phyloP scores from a whole-genome alignment of 345 rosid species.

The Populus simonii region DNA sequence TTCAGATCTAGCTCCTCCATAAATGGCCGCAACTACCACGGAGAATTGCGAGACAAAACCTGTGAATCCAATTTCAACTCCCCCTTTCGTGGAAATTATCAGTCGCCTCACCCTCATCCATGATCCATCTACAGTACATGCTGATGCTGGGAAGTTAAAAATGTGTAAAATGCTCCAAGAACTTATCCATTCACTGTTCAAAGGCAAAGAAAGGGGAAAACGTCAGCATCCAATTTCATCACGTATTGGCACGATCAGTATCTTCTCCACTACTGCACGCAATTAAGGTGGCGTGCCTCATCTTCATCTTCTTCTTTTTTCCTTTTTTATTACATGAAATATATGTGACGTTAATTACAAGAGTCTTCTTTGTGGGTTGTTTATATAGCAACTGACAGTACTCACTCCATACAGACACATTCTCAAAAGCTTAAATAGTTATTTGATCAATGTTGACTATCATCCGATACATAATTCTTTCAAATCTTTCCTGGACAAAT shows the following conservation, averaged over 20 bases:
- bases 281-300: no score
- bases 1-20: neutral
- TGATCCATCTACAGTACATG: neutral
- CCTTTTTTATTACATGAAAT: no score
- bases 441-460: no score
- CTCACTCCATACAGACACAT: no score
- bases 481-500: no score
- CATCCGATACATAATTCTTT: no score
- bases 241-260: neutral
- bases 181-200: neutral
- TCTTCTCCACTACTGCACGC: neutral
- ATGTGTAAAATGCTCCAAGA: neutral
- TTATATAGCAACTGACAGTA: no score
- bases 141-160: no score
- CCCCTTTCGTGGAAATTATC: neutral
- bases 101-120: neutral
- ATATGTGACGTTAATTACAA: no score
- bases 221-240: neutral
- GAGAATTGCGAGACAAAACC: neutral
- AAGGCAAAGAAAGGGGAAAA: neutral
- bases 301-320: no score
- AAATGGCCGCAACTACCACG: neutral
- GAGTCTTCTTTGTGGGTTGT: no score
- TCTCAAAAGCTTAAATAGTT: no score
- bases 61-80: neutral